Conservation (phyloP, 2,329 filamentous ascomycete species). For the Phialemonium atrogriseum region DNA sequence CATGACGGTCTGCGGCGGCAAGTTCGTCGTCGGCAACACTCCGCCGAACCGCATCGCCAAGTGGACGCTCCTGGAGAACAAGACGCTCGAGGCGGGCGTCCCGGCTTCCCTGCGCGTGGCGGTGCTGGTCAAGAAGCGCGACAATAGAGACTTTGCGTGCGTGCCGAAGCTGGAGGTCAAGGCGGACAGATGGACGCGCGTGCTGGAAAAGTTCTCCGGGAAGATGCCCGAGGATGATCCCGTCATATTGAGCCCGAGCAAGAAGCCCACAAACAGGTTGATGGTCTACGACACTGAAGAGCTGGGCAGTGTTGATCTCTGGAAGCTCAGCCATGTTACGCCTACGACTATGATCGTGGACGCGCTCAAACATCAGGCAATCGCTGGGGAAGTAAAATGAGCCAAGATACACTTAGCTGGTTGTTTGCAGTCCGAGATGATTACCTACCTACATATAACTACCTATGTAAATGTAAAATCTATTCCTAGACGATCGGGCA, state of each 20-base stretch:
- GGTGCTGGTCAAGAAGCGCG: constrained; percentile 15
- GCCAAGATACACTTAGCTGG: too few relatives aligned
- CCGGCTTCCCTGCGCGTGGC: constrained; percentile 13
- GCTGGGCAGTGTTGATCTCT: constrained; percentile 8
- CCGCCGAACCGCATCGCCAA: constrained; percentile 11
- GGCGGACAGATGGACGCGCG: constrained; percentile 13
- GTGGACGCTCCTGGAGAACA: constrained; percentile 19
- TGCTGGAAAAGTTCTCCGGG: constrained; percentile 17
- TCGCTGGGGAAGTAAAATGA: too few relatives aligned
- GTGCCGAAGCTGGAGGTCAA: constrained; percentile 17
- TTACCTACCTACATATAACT: too few relatives aligned
- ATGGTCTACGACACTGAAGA: constrained; percentile 10
- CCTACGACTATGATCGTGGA: too few relatives aligned
- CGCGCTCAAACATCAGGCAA: too few relatives aligned
- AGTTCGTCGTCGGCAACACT: constrained; percentile 11
- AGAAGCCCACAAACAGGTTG: constrained; percentile 9
- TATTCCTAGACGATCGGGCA: too few relatives aligned
- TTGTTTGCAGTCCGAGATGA: too few relatives aligned
- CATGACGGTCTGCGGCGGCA: constrained; percentile 12
- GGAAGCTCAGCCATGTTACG: constrained; percentile 3
- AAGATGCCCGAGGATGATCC: constrained; percentile 11
- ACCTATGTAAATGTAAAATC: too few relatives aligned
- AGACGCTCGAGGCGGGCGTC: constrained; percentile 13
- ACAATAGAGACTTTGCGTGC: constrained; percentile 18
- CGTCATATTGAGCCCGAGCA: constrained; percentile 10